Evolutionary conservation across 1,139 yeast species (phyloP).

Genomic region (Geotrichum cucujoidarum): DNA sequence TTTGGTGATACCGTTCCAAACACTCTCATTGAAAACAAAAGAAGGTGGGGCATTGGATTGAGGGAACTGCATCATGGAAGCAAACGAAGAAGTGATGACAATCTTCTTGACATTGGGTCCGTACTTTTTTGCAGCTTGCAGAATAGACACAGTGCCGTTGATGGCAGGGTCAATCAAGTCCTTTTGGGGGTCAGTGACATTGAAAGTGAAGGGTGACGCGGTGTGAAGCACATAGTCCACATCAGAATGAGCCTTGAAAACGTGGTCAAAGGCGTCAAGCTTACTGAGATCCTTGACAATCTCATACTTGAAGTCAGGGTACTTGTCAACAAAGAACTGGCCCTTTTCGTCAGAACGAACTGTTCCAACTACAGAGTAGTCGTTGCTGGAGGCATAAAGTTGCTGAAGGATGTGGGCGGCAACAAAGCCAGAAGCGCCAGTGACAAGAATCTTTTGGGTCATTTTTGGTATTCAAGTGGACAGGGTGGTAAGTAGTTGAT

Average conservation of each 20-base stretch:
- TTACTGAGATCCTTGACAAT: conserved; percentile 42
- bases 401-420: conserved; percentile 44
- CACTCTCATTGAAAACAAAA: no score
- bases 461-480: background rate
- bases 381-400: conserved; percentile 34
- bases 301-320: conserved; percentile 32
- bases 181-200: conserved; percentile 24
- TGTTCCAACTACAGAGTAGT: conserved; percentile 53
- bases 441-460: conserved; percentile 37
- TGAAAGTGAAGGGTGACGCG: conserved; percentile 41
- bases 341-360: conserved; percentile 52
- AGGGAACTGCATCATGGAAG: conserved; percentile 36
- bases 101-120: conserved; percentile 49
- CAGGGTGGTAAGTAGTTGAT: no score
- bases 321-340: conserved; percentile 38
- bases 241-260: conserved; percentile 37
- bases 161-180: conserved; percentile 46
- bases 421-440: conserved; percentile 52
- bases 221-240: conserved; percentile 41
- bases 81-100: conserved; percentile 50
- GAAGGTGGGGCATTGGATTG: no score
- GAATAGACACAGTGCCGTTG: conserved; percentile 45
- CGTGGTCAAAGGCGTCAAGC: conserved; percentile 39
- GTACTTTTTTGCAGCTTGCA: conserved; percentile 41
- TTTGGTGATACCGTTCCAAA: no score